Evolutionary conservation across 352 stramenopile genomes (phyloP).

Genomic region (Pythium dissimile): DNA sequence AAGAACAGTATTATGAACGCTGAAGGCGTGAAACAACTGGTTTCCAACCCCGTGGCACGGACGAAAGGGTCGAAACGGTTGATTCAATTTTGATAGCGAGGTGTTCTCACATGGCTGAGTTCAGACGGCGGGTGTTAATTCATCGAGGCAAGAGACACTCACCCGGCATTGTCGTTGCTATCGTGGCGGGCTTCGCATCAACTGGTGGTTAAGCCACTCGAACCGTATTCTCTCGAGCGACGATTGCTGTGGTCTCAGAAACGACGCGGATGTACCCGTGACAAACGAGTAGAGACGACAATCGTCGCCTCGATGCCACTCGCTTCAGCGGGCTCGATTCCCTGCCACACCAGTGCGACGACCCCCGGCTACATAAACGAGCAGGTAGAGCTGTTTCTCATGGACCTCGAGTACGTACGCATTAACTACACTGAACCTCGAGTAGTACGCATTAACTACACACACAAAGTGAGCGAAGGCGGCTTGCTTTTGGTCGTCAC

Average conservation of each 20-base stretch:
- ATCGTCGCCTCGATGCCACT: no score
- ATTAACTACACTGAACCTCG: conserved; percentile 18
- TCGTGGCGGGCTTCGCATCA: conserved; percentile 3
- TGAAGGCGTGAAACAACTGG: no score
- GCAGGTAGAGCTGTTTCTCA: conserved; percentile 8
- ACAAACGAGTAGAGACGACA: no score
- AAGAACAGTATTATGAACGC: no score
- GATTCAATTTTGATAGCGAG: no score
- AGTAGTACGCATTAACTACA: no score
- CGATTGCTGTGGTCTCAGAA: no score
- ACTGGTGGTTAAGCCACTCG: conserved; percentile 19
- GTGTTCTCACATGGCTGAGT: no score
- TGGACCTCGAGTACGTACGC: conserved; percentile 19
- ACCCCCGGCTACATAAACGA: neutral
- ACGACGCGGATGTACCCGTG: no score
- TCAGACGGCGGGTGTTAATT: conserved; percentile 16
- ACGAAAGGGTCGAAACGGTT: no score
- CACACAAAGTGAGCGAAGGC: conserved; percentile 20
- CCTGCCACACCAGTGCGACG: neutral
- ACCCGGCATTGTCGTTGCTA: conserved; percentile 13
- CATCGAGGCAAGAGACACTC: conserved; percentile 6
- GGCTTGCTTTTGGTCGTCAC: conserved; percentile 15
- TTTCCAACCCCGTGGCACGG: no score
- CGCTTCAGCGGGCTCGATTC: no score
- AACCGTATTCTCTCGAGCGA: conserved; percentile 20